Evolutionary conservation across 2,329 filamentous ascomycete species (phyloP), one percentile per base, ranked within the genome.

Genomic region (Xylariaceae sp.): DNA sequence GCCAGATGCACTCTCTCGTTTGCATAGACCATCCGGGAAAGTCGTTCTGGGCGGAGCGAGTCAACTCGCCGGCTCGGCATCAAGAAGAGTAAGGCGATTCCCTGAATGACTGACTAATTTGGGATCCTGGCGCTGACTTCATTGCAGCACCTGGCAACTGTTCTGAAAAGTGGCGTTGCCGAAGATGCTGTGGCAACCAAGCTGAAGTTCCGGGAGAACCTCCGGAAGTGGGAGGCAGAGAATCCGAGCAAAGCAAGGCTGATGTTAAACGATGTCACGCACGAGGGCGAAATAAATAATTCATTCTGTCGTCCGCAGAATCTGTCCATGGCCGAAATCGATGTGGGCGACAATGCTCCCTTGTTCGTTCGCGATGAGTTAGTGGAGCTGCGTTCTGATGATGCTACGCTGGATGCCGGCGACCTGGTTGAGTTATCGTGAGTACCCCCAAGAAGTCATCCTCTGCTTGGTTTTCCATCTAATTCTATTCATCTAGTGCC

Each of bases 351-450:
- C 23, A 58, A 17, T 37, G 39, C 61, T 18, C 68, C 71, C 1
- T 59, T 75, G 34, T 74, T 75, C 37, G 72, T 74, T 30, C 72
- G 70, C 15, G 72, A 75, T 51, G 74, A 76, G 55, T 61, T 76
- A 23, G 66, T 68, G 23, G 74, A 76, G 51, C 62, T 76, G 23
- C 69, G 74, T 18, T 69, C 70, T 2, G 66, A 65, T 61, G 71
- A 67, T 58, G 65, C 69, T 11, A 68, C 64, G 37, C 67, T 75
- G 53, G 63, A 66, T 54, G 66, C 78, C 2, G 82, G 82, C 48
- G 81, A 83, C 63, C 69, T 84, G 50, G 73, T 84, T 23, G 81
- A 84, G 65, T 64, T 82, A 60, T 74, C 70, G 75, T 77, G 62
- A n/a, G 56, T 55, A 23, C 8, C 47, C 52, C 52, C 50, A 7